phyloP scores from a whole-genome alignment of 352 stramenopile genomes.

The Achlya hypogyna region DNA sequence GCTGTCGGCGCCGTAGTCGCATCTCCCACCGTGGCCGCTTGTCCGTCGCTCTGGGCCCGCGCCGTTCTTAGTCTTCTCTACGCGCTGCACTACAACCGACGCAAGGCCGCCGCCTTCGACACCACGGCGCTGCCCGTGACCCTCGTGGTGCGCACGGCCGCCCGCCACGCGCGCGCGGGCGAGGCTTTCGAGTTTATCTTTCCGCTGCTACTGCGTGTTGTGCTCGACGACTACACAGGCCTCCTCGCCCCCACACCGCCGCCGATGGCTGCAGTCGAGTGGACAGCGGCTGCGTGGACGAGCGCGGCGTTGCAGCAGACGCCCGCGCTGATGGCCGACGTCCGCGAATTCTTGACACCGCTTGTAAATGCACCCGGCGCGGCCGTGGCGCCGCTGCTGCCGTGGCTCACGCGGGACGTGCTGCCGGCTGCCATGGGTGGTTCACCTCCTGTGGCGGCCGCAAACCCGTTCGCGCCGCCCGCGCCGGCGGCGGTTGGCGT shows the following conservation, averaged over 20 bases:
- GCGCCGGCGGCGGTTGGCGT: not conserved
- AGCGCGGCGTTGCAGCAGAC: not conserved
- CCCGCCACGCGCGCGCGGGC: not conserved
- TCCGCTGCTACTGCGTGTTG: conserved; percentile 8
- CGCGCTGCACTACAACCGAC: conserved; percentile 13
- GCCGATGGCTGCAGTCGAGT: not conserved
- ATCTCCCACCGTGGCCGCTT: not conserved
- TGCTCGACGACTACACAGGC: conserved; percentile 13
- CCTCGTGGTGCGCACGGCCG: too few relatives aligned
- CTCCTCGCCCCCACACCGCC: not conserved
- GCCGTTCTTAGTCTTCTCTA: conserved; percentile 7
- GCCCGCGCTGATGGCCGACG: not conserved
- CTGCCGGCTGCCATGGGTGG: conserved; percentile 7
- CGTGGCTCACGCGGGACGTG: not conserved
- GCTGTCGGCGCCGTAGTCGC: not conserved
- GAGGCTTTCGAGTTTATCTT: conserved; percentile 19
- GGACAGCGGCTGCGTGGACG: not conserved
- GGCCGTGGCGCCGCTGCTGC: not conserved
- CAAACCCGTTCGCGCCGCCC: not conserved
- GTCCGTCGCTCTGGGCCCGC: not conserved
- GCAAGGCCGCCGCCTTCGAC: too few relatives aligned
- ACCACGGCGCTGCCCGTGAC: too few relatives aligned
- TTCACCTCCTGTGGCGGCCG: not conserved
- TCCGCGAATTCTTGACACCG: not conserved
- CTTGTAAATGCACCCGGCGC: not conserved